Evolutionary conservation across 2,329 filamentous ascomycete species (phyloP).

Genomic region (Pseudocercospora cruenta): DNA sequence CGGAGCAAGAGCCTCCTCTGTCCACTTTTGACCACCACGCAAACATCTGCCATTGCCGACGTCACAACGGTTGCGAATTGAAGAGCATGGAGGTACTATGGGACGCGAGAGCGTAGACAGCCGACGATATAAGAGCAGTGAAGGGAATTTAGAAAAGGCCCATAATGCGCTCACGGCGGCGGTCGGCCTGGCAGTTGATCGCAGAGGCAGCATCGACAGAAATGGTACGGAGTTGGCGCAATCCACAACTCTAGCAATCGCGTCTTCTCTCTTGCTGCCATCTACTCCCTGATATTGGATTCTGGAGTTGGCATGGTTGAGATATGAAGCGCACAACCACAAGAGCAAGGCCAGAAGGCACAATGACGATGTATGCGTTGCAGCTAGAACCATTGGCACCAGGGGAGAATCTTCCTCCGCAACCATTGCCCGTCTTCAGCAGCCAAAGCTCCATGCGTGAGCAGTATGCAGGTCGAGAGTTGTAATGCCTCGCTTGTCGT

Average conservation of each 20-base stretch:
- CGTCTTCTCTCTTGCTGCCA: not conserved
- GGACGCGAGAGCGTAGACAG: not conserved
- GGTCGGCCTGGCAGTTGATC: too few species aligned
- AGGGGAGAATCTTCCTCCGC: too few species aligned
- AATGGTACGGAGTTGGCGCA: not conserved
- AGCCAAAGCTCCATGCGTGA: too few species aligned
- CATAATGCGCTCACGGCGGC: too few species aligned
- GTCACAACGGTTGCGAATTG: not conserved
- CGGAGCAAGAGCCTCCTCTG: not conserved
- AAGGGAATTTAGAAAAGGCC: too few species aligned
- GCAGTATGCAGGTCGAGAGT: too few species aligned
- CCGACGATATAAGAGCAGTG: not conserved
- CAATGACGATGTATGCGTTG: too few species aligned
- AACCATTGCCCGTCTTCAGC: too few species aligned
- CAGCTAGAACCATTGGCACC: too few species aligned
- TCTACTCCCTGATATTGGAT: not conserved
- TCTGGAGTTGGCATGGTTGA: not conserved
- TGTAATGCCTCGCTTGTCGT: too few species aligned
- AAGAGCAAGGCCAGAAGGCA: not conserved
- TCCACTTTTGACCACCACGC: not conserved
- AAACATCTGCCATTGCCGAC: not conserved
- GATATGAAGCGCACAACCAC: not conserved
- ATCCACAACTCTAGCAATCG: not conserved
- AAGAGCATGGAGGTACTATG: not conserved
- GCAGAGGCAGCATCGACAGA: not conserved